phyloP scores from a whole-genome alignment of 192 early-diverging fungal genomes.

The Thamnidium elegans region DNA sequence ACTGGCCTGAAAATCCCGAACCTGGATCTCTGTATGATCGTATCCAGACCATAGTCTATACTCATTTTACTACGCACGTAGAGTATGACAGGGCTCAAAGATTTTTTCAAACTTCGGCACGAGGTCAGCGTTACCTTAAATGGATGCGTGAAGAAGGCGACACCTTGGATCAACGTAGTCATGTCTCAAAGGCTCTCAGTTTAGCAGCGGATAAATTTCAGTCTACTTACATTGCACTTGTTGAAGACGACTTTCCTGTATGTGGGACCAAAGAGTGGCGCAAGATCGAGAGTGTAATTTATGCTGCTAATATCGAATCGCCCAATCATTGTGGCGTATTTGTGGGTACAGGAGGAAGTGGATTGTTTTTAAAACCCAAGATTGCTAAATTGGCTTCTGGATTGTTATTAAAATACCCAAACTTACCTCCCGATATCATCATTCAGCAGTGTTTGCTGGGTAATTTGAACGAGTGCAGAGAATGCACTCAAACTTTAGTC shows the following conservation, averaged over 20 bases:
- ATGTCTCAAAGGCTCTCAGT: conserved; percentile 42
- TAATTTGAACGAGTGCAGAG: conserved; percentile 39
- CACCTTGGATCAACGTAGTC: conserved; percentile 46
- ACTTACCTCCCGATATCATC: conserved; percentile 46
- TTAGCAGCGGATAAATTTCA: conserved; percentile 31
- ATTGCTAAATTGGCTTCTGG: conserved; percentile 27
- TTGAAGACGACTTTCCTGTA: conserved; percentile 54
- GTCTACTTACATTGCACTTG: conserved; percentile 40
- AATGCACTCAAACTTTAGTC: conserved; percentile 44
- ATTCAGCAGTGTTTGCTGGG: conserved; percentile 53
- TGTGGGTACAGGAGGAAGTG: conserved; percentile 51
- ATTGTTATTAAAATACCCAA: conserved; percentile 26
- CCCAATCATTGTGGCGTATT: conserved; percentile 52
- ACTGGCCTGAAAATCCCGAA: conserved; percentile 29
- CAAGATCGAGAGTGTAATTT: conserved; percentile 45
- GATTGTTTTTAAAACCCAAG: conserved; percentile 32
- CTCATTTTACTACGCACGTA: conserved; percentile 45
- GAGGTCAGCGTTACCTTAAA: conserved; percentile 43
- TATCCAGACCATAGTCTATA: conserved; percentile 48
- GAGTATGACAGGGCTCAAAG: conserved; percentile 39
- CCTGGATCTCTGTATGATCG: conserved; percentile 44
- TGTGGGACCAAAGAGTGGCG: conserved; percentile 43
- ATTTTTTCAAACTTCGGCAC: conserved; percentile 32
- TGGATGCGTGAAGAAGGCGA: conserved; percentile 43
- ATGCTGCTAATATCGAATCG: conserved; percentile 37